Evolutionary conservation across 495 filamentous ascomycete species (phyloP), one percentile per base, ranked within the genome.

Genomic region (Cercophora samala): DNA sequence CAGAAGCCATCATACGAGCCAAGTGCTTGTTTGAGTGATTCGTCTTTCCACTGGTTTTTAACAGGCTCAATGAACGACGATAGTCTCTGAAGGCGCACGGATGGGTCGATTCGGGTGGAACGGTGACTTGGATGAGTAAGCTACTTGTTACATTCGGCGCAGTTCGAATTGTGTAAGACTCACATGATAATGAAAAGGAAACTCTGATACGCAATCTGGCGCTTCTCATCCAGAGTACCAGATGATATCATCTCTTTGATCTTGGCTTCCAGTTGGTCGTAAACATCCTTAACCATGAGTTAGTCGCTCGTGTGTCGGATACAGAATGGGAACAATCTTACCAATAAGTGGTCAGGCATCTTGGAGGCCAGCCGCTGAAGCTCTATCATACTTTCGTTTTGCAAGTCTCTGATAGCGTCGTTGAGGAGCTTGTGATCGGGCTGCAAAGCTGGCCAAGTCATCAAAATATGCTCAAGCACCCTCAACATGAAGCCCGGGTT

Each of bases 121-220:
- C 95, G 93, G 78, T 97, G 95, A 63, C 87, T 90, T 67, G 9
- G 22, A 58, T n/a, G 18, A 25, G 46, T 64, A 68, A 61, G 72
- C 74, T 25, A 74, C 61, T 69, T 26, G 55, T 53, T 21, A 19
- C 25, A 51, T 1, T 21, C 26, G 22, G n/a, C 8, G 21, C 21
- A 13, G 21, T 1, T 18, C 3, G 42, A 4, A 60, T 21, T 2
- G n/a, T n/a, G 4, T 29, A 32, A 5, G 17, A 32, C 78, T 75
- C 84, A 91, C 90, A 94, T 88, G 69, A 99, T 97, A 15, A 95
- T 96, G 67, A 98, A 93, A 3, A 99, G 81, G 76, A 97, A 87
- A 71, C 88, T 87, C 81, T 89, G 85, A 81, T 92, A 83, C 0
- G 82, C 82, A 26, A 86, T 81, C 56, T 85, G 82, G 21, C 86